Evolutionary conservation across 2,329 filamentous ascomycete species (phyloP).

Genomic region (Penicillium sp.): DNA sequence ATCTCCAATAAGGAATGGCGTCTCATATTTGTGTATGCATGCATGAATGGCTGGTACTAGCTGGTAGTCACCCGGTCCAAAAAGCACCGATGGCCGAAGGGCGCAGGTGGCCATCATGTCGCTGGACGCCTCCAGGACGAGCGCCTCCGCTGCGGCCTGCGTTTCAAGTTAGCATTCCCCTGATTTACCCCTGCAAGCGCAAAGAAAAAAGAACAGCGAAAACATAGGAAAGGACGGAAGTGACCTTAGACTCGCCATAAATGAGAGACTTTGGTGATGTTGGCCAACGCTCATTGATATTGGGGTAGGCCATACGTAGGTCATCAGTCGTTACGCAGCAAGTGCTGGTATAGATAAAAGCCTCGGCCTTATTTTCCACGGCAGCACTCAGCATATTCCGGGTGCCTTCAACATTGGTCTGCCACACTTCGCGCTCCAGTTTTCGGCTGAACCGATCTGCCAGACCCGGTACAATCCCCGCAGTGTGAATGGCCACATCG

Average conservation of each 20-base stretch:
- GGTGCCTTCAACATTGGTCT: slow-evolving; percentile 56
- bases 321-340: slow-evolving; percentile 57
- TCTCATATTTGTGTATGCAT: slow-evolving; percentile 45
- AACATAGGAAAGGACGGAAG: background rate
- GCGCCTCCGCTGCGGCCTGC: slow-evolving; percentile 42
- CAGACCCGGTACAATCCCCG: slow-evolving; percentile 45
- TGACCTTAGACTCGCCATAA: slow-evolving; percentile 46
- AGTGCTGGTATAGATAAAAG: slow-evolving; percentile 57
- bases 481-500: slow-evolving; percentile 54
- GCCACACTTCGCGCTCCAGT: slow-evolving; percentile 43
- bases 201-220: background rate
- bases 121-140: slow-evolving; percentile 40
- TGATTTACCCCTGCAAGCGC: background rate
- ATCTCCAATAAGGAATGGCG: slow-evolving; percentile 42
- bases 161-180: slow-evolving; percentile 12
- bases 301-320: slow-evolving; percentile 33
- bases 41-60: slow-evolving; percentile 44
- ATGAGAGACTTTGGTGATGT: slow-evolving; percentile 38
- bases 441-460: slow-evolving; percentile 38
- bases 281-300: slow-evolving; percentile 43
- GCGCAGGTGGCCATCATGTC: slow-evolving; percentile 38
- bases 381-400: slow-evolving; percentile 51
- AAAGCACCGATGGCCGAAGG: slow-evolving; percentile 45
- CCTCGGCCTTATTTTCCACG: slow-evolving; percentile 44
- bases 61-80: slow-evolving; percentile 44